Evolutionary conservation across 2,329 filamentous ascomycete species (phyloP), one percentile per base, ranked within the genome.

Genomic region (Aspergillus tubingensis): DNA sequence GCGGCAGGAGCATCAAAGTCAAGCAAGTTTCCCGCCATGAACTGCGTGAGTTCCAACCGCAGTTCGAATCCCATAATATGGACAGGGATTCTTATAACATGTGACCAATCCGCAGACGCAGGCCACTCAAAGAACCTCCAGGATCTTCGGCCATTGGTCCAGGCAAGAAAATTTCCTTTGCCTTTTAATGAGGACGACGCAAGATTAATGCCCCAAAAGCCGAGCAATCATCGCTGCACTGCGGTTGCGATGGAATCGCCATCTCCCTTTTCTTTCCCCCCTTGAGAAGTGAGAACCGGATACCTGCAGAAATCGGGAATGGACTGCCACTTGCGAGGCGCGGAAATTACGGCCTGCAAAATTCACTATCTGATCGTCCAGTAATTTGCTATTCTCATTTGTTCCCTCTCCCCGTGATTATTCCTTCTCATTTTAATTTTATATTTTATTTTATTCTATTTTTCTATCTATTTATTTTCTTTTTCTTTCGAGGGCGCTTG

Each of bases 221-320:
- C 59, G 56, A 65, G 62, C 55, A 57, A 61, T 65, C 59, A 54
- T 47, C 39, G 43, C 51, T 54, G 55, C 60, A 52, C 43, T 49
- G 32, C 11, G 5, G 32, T 59, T 59, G 53, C 43, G 54, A 50
- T 62, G 32, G 47, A 44, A 30, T 53, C 57, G 23, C 57, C 52
- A 56, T 39, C 44, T 36, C 48, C 65, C 52, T 57, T 58, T 54
- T 5, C 32, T 13, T 36, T 5, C 27, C 27, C 10, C 30, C 11
- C 32, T 15, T 36, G 4, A 13, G 32, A 5, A 36, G 11, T 60
- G 51, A 49, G 58, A 17, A 23, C 58, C 71, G 72, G 70, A 60
- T 70, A 66, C 65, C 50, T 69, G 68, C 72, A 66, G 65, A 57
- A 61, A 41, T 13, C 54, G n/a, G 38, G 48, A 56, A 57, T 43